Base-by-base conservation (phyloP, 441 rosid genomes). In the Aleurites moluccanus region DNA sequence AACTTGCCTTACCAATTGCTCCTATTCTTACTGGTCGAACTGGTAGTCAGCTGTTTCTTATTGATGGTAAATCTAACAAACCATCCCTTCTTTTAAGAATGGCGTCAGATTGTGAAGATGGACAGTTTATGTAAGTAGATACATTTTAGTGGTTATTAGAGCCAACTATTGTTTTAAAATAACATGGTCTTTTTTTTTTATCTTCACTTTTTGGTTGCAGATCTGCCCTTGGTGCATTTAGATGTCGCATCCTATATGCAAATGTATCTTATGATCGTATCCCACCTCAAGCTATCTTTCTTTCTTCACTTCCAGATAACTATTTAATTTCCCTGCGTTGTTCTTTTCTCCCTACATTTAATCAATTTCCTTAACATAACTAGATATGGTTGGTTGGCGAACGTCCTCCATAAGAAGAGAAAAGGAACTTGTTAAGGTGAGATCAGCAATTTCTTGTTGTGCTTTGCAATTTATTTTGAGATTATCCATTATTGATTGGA, bases 301-400 rank as follows among this genome's bases (percentile, higher is more conserved):
- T 59, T 28, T 25, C 4, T 72, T 55, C 60, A 50, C 10, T 64
- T 28, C 64, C 64, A 77, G 30, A 69, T 69, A 65, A 23, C 59
- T 62, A 59, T 15, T 70, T 42, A 49, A 63, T 56, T 69, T n/a
- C 21, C 13, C 35, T 21, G 40, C 27, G 14, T 40, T 75, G 59
- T 69, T 71, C 35, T 55, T 63, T 55, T 55, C 25, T 55, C 7
- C 69, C n/a, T 73, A 55, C 68, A 13, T 57, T 7, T 67, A 27
- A 33, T 50, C 74, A 33, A 70, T 52, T 81, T 86, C 85, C 81
- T 90, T 89, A 85, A 83, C 86, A 64, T 57, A 72, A 72, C 73
- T 80, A 92, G 98, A 94, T 81, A 91, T 94, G 97, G 98, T 94
- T 74, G 98, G 98, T 70, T 94, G 98, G 98, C 97, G 98, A 68